phyloP scores from a whole-genome alignment of 495 filamentous ascomycete genomes.

The Penicillium goetzii region DNA sequence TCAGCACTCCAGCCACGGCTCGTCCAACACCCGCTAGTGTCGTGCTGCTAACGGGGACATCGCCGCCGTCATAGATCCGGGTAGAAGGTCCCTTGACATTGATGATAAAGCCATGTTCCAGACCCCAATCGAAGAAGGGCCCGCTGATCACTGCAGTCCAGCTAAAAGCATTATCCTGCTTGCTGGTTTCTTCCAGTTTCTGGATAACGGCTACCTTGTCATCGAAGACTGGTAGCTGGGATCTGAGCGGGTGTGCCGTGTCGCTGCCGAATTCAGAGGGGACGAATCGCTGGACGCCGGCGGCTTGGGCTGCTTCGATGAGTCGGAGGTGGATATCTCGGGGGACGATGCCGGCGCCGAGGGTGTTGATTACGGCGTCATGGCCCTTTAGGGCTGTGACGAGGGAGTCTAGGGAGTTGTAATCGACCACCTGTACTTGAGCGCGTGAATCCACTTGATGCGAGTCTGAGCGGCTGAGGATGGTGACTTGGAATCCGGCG shows the following conservation, averaged over 20 bases:
- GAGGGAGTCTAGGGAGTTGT: constrained; percentile 55
- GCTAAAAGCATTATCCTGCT: constrained; percentile 38
- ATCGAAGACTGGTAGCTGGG: constrained; percentile 45
- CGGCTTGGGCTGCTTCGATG: constrained; percentile 63
- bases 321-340: constrained; percentile 45
- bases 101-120: constrained; percentile 41
- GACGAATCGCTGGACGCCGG: constrained; percentile 64
- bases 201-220: constrained; percentile 55
- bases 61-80: constrained; percentile 57
- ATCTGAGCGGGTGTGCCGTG: constrained; percentile 42
- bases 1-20: constrained; percentile 52
- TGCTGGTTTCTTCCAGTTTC: constrained; percentile 48
- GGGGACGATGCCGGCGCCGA: constrained; percentile 41
- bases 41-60: constrained; percentile 51
- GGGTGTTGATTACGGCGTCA: constrained; percentile 38
- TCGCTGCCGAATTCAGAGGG: constrained; percentile 67
- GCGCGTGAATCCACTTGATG: constrained; percentile 45
- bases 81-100: constrained; percentile 49
- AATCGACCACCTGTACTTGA: constrained; percentile 55
- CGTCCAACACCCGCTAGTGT: constrained; percentile 52
- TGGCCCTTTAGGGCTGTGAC: constrained; percentile 41
- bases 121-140: constrained; percentile 56
- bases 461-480: constrained; percentile 54
- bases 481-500: constrained; percentile 61
- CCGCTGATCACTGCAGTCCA: constrained; percentile 58